Base-by-base conservation (phyloP, 2,329 filamentous ascomycete species). In the Dothistroma septosporum region DNA sequence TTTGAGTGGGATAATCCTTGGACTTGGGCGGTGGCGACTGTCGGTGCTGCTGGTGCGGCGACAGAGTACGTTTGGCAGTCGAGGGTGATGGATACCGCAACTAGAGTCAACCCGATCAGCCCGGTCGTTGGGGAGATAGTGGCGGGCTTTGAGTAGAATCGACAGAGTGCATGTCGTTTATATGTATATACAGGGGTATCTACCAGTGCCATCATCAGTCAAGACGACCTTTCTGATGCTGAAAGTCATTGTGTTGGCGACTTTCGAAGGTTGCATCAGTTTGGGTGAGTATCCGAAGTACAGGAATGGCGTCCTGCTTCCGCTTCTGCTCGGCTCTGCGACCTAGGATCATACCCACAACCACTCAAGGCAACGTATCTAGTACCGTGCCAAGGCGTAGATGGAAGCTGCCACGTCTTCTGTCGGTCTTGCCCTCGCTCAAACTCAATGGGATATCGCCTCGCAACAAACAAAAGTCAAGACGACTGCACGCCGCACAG, bases 1-100 rank as follows among this genome's bases (percentile, higher is more conserved):
- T 70, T 75, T 32, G 82, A 85, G 71, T 58, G 82, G 8, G 71
- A 68, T 22, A 86, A 86, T 64, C 79, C 80, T 61, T 87, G 84
- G 85, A 69, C 80, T 2, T 83, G 83, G 80, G 75, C 75, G 22
- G 77, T 85, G 0, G 61, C 82, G 11, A 82, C 78, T 1, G 74
- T 77, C 44, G 84, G 84, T 12, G 77, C 76, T 11, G 74, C 76
- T 2, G 82, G 79, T 22, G 79, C 82, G 0, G 58, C 21, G 3
- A 55, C 50, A 8, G 59, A 49, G 16, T 62, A 56, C 28, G 21
- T 64, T 31, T 57, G 55, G 8, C 57, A 64, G 52, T 58, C 53
- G 22, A 28, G 56, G 19, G 11, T 63, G 5, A 35, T 35, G 4
- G 48, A 33, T 28, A 44, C 53, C 21, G 41, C 47, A 16, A 54